These are phyloP conservation scores for Metarhizium anisopliae DNA, from an alignment of 2,329 filamentous ascomycete genomes.

Conservation along the genomic window DNA sequence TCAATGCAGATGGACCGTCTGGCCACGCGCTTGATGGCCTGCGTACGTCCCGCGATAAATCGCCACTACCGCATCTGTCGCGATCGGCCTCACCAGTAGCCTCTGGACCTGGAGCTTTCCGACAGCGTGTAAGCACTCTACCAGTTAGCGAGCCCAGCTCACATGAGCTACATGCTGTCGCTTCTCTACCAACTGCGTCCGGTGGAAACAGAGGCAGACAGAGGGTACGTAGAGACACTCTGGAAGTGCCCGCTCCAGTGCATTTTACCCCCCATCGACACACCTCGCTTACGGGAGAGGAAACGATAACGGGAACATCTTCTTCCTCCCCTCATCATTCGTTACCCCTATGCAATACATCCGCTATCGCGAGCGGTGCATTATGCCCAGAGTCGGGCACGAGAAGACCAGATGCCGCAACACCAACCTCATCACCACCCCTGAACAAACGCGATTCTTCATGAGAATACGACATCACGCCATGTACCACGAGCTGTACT, in stretches of 20 bases:
- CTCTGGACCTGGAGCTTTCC: background rate
- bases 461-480: too few relatives aligned
- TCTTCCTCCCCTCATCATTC: background rate
- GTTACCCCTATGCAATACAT: background rate
- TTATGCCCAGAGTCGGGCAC: background rate
- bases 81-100: slow-evolving; percentile 1
- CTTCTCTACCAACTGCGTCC: background rate
- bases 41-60: slow-evolving; percentile 1
- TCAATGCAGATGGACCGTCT: slow-evolving; percentile 12
- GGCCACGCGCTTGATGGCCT: slow-evolving; percentile 3
- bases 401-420: background rate
- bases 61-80: background rate
- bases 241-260: slow-evolving; percentile 8
- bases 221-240: slow-evolving; percentile 8
- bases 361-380: background rate
- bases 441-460: background rate
- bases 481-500: too few relatives aligned
- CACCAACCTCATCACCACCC: background rate
- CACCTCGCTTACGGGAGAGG: background rate
- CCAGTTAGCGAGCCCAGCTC: background rate
- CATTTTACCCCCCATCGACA: background rate
- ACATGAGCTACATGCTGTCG: background rate
- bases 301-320: background rate
- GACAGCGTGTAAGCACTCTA: slow-evolving; percentile 7
- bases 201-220: slow-evolving; percentile 2